phyloP scores from a whole-genome alignment of 306 rosid genomes.

The Citrullus colocynthis region DNA sequence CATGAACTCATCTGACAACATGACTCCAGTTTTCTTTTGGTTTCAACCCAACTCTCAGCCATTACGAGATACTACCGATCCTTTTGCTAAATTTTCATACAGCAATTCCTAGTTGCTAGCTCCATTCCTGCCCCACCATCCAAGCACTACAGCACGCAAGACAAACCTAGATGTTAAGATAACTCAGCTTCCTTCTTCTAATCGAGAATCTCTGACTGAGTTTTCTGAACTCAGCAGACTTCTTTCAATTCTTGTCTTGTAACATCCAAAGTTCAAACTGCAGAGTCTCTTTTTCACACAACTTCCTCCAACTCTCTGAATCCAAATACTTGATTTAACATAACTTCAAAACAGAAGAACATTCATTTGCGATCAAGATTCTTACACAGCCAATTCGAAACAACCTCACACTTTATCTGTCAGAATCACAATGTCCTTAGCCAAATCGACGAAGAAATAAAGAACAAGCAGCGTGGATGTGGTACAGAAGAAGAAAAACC shows the following conservation, averaged over 20 bases:
- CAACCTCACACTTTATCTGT: constrained; percentile 42
- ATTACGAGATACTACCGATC: neutral
- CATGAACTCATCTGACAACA: constrained; percentile 7
- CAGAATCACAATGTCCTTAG: constrained; percentile 51
- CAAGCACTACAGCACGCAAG: neutral
- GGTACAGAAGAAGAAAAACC: constrained; percentile 11
- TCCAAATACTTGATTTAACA: constrained; percentile 38
- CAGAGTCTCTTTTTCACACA: neutral
- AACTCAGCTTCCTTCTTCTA: neutral
- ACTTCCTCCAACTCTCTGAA: constrained; percentile 15
- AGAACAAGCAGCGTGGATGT: constrained; percentile 7
- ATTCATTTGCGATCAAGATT: constrained; percentile 32
- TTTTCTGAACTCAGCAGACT: constrained; percentile 5
- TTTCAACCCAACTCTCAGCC: neutral
- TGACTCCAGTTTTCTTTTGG: neutral
- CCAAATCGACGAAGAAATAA: constrained; percentile 24
- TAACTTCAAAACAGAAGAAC: constrained; percentile 33
- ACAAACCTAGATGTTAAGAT: constrained; percentile 20
- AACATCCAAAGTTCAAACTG: neutral
- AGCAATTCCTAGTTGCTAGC: neutral
- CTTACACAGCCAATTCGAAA: constrained; percentile 30
- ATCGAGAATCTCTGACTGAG: constrained; percentile 7
- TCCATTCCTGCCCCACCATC: neutral
- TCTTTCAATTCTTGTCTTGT: neutral
- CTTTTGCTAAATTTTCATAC: neutral